Evolutionary conservation across 2,329 filamentous ascomycete species (phyloP), one percentile per base, ranked within the genome.

Genomic region (Fusarium liriodendri): DNA sequence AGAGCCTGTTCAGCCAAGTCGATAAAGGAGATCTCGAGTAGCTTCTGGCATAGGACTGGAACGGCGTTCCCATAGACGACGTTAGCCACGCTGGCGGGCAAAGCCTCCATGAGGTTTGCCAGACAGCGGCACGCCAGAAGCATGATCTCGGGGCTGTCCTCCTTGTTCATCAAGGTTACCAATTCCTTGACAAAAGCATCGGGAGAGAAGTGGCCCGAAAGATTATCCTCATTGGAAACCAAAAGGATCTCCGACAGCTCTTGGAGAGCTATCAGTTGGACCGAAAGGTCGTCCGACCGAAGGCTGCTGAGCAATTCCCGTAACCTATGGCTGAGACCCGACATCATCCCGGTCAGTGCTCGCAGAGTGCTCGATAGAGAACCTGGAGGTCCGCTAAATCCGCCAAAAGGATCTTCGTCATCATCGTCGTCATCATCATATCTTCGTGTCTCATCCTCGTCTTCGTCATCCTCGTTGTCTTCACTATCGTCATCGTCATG

Each of bases 51-150:
- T 29, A 99, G 86, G 14, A 99, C 92, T 3, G 97, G 95, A 6
- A 99, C 97, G 37, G 97, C 97, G 59, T 95, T 95, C n/a, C 95
- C 96, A 80, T 98, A 98, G 5, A 98, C 97, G 16, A 99, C 95
- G 80, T 97, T 98, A 14, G 95, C 94, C 58, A 97, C 97, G 66
- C 96, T 96, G 37, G 95, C 92, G 22, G 97, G 95, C 33, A 99
- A 86, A 29, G 96, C 97, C 82, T 99, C 97, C 97, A 99, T 99
- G 64, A 99, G 84, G 81, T 99, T 98, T 69, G 97, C 97, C 77
- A 99, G 89, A 82, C 95, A 98, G 69, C 97, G 93, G 80, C 97
- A 99, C 22, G 97, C 96, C 69, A 98, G 88, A 14, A 99, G 91
- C 96, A 98, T 98, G 71, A 98, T 94, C 82, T 99, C 97, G 0